Evolutionary conservation across 2,329 filamentous ascomycete species (phyloP).

Genomic region (Dactylella cylindrospora): DNA sequence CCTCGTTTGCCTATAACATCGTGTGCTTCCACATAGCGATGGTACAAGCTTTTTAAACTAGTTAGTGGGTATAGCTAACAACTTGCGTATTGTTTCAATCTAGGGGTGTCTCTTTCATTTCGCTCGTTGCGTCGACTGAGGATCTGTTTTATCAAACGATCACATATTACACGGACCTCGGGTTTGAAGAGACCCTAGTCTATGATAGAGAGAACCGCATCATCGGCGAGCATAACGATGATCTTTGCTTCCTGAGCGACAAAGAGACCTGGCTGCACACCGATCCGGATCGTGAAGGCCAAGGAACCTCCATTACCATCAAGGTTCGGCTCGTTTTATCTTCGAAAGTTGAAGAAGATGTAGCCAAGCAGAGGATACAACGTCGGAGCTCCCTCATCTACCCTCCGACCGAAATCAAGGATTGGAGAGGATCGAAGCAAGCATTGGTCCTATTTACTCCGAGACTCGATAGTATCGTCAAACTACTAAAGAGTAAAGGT

Average conservation of each 20-base stretch:
- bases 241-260: constrained; percentile 48
- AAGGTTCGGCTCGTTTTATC: constrained; percentile 47
- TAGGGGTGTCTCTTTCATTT: constrained; percentile 49
- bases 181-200: constrained; percentile 48
- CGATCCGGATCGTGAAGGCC: constrained; percentile 39
- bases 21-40: constrained; percentile 4
- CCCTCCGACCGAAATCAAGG: constrained; percentile 43
- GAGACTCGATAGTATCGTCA: constrained; percentile 40
- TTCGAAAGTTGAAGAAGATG: constrained; percentile 24
- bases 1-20: not conserved
- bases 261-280: constrained; percentile 49
- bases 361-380: constrained; percentile 2
- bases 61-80: not conserved
- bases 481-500: constrained; percentile 44
- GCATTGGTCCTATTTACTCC: constrained; percentile 47
- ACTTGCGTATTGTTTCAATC: not conserved
- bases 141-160: constrained; percentile 48
- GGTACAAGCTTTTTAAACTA: not conserved
- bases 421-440: constrained; percentile 48
- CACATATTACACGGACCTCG: constrained; percentile 48
- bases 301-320: constrained; percentile 46
- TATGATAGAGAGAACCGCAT: constrained; percentile 47
- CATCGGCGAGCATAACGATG: constrained; percentile 42
- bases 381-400: constrained; percentile 35
- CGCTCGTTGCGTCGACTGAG: constrained; percentile 49